Conservation (phyloP, 1,284 basidiomycete species). For the Stereum hirsutum region DNA sequence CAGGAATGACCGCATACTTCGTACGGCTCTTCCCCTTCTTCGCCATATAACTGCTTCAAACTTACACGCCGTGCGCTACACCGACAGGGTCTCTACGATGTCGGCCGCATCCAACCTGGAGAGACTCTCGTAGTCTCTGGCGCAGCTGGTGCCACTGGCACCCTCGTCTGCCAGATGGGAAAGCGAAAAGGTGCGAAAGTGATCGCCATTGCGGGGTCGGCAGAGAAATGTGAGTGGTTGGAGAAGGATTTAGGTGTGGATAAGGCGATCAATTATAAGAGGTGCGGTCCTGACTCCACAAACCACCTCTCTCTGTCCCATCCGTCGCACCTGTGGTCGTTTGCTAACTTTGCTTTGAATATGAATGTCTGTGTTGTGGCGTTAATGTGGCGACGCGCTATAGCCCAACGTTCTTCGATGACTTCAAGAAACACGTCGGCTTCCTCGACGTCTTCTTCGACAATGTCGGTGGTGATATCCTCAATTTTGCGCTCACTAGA, state of each 20-base stretch:
- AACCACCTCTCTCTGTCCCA: too few species aligned
- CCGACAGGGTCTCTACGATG: slow-evolving; percentile 78
- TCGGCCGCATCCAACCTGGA: slow-evolving; percentile 72
- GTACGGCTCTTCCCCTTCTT: slow-evolving; percentile 26
- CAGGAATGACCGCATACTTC: slow-evolving; percentile 80
- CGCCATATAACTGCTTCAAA: too few species aligned
- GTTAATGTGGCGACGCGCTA: too few species aligned
- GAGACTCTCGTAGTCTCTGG: slow-evolving; percentile 83
- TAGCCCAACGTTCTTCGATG: slow-evolving; percentile 24
- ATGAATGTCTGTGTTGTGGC: too few species aligned
- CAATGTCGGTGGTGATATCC: slow-evolving; percentile 80
- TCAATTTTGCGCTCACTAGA: slow-evolving; percentile 67
- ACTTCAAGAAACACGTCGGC: slow-evolving; percentile 52
- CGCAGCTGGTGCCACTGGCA: slow-evolving; percentile 83
- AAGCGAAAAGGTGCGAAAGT: slow-evolving; percentile 71
- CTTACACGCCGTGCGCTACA: too few species aligned
- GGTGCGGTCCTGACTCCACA: too few species aligned
- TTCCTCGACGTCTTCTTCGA: slow-evolving; percentile 81
- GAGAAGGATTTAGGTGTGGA: slow-evolving; percentile 77
- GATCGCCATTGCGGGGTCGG: slow-evolving; percentile 72
- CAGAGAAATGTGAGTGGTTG: slow-evolving; percentile 81
- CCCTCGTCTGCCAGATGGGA: slow-evolving; percentile 69
- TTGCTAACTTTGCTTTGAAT: too few species aligned
- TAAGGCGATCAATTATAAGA: slow-evolving; percentile 82
- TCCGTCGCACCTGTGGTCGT: too few species aligned